Evolutionary conservation across 129 eudicot genomes (phyloP).

Genomic region (Chrysanthemum seticuspe): DNA sequence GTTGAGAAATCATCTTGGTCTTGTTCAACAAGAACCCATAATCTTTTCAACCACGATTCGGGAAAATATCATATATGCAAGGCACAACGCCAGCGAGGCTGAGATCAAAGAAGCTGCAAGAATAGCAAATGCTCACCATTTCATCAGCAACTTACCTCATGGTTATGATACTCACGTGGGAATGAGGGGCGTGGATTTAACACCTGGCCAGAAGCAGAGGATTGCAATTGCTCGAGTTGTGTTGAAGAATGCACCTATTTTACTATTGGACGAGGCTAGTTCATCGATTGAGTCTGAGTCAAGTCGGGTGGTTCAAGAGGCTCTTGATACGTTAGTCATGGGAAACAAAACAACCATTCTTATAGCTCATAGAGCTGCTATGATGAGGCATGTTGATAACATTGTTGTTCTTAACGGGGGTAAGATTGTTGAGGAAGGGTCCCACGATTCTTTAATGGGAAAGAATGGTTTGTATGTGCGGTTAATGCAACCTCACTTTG

Average conservation of each 20-base stretch:
- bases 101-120: slow-evolving; percentile 97
- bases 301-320: slow-evolving; percentile 95
- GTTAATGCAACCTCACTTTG: slow-evolving; percentile 93
- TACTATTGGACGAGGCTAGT: slow-evolving; percentile 93
- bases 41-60: slow-evolving; percentile 88
- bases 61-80: slow-evolving; percentile 90
- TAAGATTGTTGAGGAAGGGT: slow-evolving; percentile 86
- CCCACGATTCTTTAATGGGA: slow-evolving; percentile 70
- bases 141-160: slow-evolving; percentile 89
- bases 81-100: slow-evolving; percentile 96
- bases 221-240: slow-evolving; percentile 97
- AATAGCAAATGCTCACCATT: slow-evolving; percentile 96
- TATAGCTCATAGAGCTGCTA: slow-evolving; percentile 93
- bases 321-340: slow-evolving; percentile 95
- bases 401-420: slow-evolving; percentile 96
- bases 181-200: slow-evolving; percentile 93
- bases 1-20: slow-evolving; percentile 91
- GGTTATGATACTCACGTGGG: slow-evolving; percentile 98
- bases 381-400: slow-evolving; percentile 98
- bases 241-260: slow-evolving; percentile 85
- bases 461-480: slow-evolving; percentile 89
- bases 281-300: slow-evolving; percentile 93
- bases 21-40: slow-evolving; percentile 95
- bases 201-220: slow-evolving; percentile 97
- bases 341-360: slow-evolving; percentile 92